Percentiles rank a stretch among this genome's conserved stretches.
Conservation (phyloP, 1,284 basidiomycete genomes). For the Melampsora larici-populina region DNA sequence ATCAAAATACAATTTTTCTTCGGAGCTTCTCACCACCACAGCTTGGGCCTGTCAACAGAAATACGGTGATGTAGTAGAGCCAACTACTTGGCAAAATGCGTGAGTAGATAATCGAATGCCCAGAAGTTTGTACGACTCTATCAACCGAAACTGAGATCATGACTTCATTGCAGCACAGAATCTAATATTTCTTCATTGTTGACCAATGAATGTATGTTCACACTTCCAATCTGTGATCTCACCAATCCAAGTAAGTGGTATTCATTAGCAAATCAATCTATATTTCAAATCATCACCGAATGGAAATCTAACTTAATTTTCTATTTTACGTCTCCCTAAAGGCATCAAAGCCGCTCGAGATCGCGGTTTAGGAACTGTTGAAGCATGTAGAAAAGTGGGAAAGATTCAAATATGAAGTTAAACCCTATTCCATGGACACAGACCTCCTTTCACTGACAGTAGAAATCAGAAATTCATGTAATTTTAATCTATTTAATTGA, state of each 20-base stretch:
- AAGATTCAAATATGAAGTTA: constrained; percentile 24
- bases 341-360: constrained; percentile 27
- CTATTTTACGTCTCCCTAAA: not conserved
- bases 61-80: constrained; percentile 18
- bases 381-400: constrained; percentile 32
- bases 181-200: constrained; percentile 25
- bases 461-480: too few relatives aligned
- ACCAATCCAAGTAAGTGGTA: constrained; percentile 20
- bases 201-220: constrained; percentile 38
- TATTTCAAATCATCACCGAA: not conserved
- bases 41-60: constrained; percentile 37
- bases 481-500: too few relatives aligned
- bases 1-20: constrained; percentile 16
- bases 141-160: not conserved
- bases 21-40: constrained; percentile 21
- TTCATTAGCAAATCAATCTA: not conserved
- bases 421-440: too few relatives aligned
- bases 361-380: constrained; percentile 27
- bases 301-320: not conserved
- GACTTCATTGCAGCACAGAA: constrained; percentile 15
- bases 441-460: too few relatives aligned
- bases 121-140: not conserved
- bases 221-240: constrained; percentile 41
- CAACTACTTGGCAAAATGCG: constrained; percentile 33
- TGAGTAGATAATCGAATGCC: not conserved